A percentile compares a stretch with the other conserved stretches of the same genome.
These are phyloP conservation scores for Fraxinus albicans DNA, from an alignment of 305 asterid genomes.

Conservation along the genomic window DNA sequence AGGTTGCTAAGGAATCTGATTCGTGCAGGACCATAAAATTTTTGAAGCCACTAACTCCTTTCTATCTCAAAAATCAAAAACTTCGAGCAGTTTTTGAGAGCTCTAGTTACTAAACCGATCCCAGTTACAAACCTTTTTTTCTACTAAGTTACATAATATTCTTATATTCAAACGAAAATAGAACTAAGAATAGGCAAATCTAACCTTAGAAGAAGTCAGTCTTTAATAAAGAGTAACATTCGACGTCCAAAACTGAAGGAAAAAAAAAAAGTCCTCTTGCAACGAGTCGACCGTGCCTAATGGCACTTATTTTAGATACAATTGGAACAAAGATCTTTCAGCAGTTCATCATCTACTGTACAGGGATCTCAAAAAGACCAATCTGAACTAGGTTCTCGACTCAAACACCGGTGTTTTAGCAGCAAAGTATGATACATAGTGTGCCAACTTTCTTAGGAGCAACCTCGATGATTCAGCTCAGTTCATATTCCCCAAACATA, in stretches of 20 bases:
- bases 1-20: conserved; percentile 40
- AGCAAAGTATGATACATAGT: not conserved
- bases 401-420: not conserved
- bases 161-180: not conserved
- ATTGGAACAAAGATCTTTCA: not conserved
- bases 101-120: conserved; percentile 9
- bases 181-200: not conserved
- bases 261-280: not conserved
- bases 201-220: not conserved
- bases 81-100: conserved; percentile 23
- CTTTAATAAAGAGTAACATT: not conserved
- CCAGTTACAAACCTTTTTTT: conserved; percentile 6
- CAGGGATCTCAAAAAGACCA: not conserved
- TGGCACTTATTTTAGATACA: not conserved
- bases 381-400: not conserved
- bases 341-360: not conserved
- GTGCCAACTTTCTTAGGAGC: not conserved
- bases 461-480: conserved; percentile 30
- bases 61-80: conserved; percentile 39
- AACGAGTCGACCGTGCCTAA: not conserved
- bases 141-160: not conserved
- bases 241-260: not conserved
- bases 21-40: conserved; percentile 44
- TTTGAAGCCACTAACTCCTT: conserved; percentile 25
- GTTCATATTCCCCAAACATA: conserved; percentile 81